Evolutionary conservation across 768 basidiomycete species (phyloP), one percentile per base, ranked within the genome.

Genomic region (Termitomyces sp.): DNA sequence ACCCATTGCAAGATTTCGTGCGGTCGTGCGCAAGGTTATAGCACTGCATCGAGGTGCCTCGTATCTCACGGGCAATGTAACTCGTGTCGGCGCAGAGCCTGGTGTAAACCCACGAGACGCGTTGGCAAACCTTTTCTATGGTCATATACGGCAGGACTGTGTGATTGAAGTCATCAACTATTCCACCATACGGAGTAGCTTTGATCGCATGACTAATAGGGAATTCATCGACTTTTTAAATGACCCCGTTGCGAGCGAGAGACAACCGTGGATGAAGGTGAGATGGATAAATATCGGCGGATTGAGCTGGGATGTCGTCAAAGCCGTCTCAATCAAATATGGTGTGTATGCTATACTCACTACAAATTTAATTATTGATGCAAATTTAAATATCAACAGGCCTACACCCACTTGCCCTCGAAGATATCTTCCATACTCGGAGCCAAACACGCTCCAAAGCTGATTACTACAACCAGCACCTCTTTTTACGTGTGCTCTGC

Each of bases 251-350:
- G 79, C 80, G 6, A 77, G 80, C 57, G 69, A 71, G 56, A 75
- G 76, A 55, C 81, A 84, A 60, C 70, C 79, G 4, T 87, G 85
- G 85, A 81, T 80, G 28, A 86, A 81, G 65, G 88, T 87, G 18
- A 72, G 88, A 52, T 90, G 87, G 87, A 88, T 89, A 53, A 86
- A 87, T 62, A 77, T 89, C 60, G 83, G 80, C 24, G 88, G 88
- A 5, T 64, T 81, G 60, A 80, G 81, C 61, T 90, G 87, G 86
- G 87, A 88, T 64, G 85, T 90, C 37, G 78, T 90, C 63, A 86
- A 84, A 63, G 81, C 82, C 0, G 69, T 89, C 33, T 83, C 85
- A 20, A 68, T 88, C 56, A 81, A 80, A 68, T 88, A 86, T 64
- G 77, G 87, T 86, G 57, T 47, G 79, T 69, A 15, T 9, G 39